Conservation (phyloP, 2,329 filamentous ascomycete genomes). For the Leptosphaerulina australis region DNA sequence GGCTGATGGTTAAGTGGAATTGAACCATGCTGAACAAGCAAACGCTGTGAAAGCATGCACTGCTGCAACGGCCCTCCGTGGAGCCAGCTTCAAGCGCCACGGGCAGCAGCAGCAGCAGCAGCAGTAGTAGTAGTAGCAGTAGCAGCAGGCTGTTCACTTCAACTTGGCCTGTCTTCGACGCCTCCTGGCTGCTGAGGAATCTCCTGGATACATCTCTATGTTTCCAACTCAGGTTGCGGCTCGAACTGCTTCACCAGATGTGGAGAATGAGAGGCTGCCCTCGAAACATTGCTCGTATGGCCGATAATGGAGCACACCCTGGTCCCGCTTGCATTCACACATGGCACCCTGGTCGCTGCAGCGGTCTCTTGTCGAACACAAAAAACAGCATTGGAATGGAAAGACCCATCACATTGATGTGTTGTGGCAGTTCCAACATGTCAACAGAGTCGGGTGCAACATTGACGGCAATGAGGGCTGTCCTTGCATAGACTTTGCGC, state of each 20-base stretch:
- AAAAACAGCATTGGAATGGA: slow-evolving; percentile 18
- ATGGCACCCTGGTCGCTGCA: slow-evolving; percentile 45
- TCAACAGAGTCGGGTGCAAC: slow-evolving; percentile 40
- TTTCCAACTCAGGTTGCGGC: slow-evolving; percentile 19
- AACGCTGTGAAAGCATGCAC: slow-evolving; percentile 3
- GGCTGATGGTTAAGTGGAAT: slow-evolving; percentile 22
- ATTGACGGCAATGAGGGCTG: slow-evolving; percentile 28
- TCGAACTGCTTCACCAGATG: slow-evolving; percentile 13
- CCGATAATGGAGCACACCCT: slow-evolving; percentile 24
- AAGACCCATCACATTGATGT: slow-evolving; percentile 19
- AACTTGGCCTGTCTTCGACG: neutral
- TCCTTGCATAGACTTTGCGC: slow-evolving; percentile 35
- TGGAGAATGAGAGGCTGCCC: slow-evolving; percentile 8
- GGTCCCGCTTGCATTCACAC: slow-evolving; percentile 35
- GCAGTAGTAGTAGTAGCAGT: too few species aligned
- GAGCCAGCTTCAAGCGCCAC: neutral
- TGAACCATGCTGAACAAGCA: slow-evolving; percentile 12
- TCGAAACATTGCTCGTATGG: slow-evolving; percentile 22
- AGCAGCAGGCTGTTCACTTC: slow-evolving; percentile 2
- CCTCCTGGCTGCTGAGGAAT: neutral
- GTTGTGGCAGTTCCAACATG: slow-evolving; percentile 23
- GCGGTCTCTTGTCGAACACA: slow-evolving; percentile 23
- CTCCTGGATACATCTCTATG: slow-evolving; percentile 7
- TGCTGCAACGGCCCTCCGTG: neutral
- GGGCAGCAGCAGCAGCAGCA: slow-evolving; percentile 3